These are phyloP conservation scores for Beauveria pseudobassiana DNA, from an alignment of 2,329 filamentous ascomycete genomes.

Conservation along the genomic window DNA sequence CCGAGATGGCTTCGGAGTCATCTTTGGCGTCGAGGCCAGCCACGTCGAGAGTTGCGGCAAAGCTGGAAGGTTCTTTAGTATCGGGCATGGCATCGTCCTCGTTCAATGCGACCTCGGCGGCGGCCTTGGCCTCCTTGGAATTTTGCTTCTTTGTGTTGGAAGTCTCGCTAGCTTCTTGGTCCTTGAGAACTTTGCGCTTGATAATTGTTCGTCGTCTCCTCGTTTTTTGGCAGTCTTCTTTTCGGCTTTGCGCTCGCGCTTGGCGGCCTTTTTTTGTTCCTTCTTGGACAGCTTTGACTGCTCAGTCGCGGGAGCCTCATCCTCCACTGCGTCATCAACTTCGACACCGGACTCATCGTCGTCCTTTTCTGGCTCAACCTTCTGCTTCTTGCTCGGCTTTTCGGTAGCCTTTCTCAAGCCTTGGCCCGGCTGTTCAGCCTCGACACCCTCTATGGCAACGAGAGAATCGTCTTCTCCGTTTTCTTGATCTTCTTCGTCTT, in stretches of 20 bases:
- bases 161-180: constrained; percentile 29
- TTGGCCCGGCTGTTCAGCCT: constrained; percentile 55
- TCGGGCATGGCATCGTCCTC: constrained; percentile 12
- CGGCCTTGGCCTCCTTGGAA: constrained; percentile 22
- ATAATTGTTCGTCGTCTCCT: constrained; percentile 17
- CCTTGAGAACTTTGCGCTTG: constrained; percentile 15
- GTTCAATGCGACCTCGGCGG: constrained; percentile 14
- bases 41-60: constrained; percentile 20
- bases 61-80: constrained; percentile 14
- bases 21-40: constrained; percentile 31
- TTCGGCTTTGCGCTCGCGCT: constrained; percentile 11
- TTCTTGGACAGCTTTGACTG: constrained; percentile 41
- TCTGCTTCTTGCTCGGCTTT: constrained; percentile 51
- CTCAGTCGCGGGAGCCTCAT: constrained; percentile 26
- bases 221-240: constrained; percentile 40
- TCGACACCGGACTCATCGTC: constrained; percentile 15
- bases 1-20: constrained; percentile 48
- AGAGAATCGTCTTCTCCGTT: constrained; percentile 33
- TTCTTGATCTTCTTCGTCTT: constrained; percentile 31
- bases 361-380: constrained; percentile 24
- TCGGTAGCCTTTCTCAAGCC: constrained; percentile 46
- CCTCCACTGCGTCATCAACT: constrained; percentile 32
- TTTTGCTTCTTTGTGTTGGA: constrained; percentile 19
- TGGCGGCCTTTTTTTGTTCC: constrained; percentile 41
- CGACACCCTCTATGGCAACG: constrained; percentile 45